A percentile compares a stretch with the other conserved stretches of the same genome.
Conservation (phyloP, 2,329 filamentous ascomycete genomes). For the Volutella citrinella region DNA sequence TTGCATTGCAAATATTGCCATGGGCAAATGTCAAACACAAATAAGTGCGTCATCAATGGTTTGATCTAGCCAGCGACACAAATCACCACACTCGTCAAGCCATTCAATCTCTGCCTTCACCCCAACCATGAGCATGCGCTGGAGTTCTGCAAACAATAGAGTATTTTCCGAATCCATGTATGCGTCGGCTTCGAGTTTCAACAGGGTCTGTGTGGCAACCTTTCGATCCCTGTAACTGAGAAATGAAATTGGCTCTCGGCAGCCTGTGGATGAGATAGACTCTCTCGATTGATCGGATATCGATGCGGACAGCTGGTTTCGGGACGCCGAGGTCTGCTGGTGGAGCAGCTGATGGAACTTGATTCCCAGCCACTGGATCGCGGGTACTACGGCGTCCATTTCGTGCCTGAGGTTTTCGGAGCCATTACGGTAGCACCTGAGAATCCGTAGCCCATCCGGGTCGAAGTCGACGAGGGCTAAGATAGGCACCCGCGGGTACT, state of each 20-base stretch:
- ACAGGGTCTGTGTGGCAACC: conserved; percentile 53
- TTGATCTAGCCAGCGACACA: conserved; percentile 48
- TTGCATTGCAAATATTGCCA: no score
- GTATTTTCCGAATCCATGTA: no score
- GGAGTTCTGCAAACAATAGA: no score
- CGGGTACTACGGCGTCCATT: conserved; percentile 44
- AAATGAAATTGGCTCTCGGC: conserved; percentile 27
- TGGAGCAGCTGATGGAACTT: conserved; percentile 41
- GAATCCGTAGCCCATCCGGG: conserved; percentile 71
- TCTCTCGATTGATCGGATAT: conserved; percentile 1
- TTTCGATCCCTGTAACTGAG: conserved; percentile 57
- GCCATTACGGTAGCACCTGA: conserved; percentile 70
- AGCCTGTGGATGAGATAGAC: conserved; percentile 24
- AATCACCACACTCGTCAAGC: conserved; percentile 53
- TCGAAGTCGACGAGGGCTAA: conserved; percentile 71
- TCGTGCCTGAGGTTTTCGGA: conserved; percentile 64
- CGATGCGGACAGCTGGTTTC: conserved; percentile 8
- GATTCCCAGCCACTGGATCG: conserved; percentile 64
- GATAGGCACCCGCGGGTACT: conserved; percentile 51
- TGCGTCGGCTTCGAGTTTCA: no score
- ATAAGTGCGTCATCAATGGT: conserved; percentile 28
- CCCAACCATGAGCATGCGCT: conserved; percentile 71
- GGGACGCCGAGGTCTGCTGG: no score
- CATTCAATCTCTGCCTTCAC: conserved; percentile 77
- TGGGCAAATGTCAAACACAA: not conserved